Base-by-base conservation (phyloP, 139 green algal genomes). In the Chlamydomonas asymmetrica region DNA sequence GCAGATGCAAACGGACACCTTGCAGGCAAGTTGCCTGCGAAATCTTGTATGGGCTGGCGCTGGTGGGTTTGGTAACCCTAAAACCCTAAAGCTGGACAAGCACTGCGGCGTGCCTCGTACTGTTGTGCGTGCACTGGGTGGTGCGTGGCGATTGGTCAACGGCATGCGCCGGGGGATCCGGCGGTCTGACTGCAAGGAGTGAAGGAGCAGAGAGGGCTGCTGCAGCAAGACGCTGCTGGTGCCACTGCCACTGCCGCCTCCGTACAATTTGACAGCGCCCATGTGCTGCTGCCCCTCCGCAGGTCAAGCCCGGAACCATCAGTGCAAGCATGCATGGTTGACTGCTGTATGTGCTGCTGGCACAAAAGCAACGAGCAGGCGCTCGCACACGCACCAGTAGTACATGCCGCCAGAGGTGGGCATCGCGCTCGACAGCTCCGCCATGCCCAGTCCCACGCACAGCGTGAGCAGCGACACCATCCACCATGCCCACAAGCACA, bases 401-500 rank as follows among this genome's bases (percentile, higher is more conserved):
- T 80, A 80, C 81, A 75, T 80, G 56, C 81, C 75, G 23, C 75
- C 75, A 4, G 59, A 65, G 23, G 80, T 85, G 5, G 80, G 80
- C 54, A 79, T 79, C 8, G 80, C 80, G 9, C 41, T 69, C 2
- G 72, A 52, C 6, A 85, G 74, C 68, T 85, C 80, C 34, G 79
- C 56, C 73, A 84, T 84, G 22, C 79, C 79, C 35, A 84, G 61
- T 5, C 65, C 79, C 4, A 84, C 66, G 43, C 79, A 84, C 40
- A 84, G 63, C n/a, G 9, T 68, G 0, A 69, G 4, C 0, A 50
- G 1, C 10, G 63, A 68, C 1, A 78, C 72, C 61, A 74, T 39
- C 43, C n/a, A 78, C 79, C 79, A 84, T 34, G 73, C 79, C 79
- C 79, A 84, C 6, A 84, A 27, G n/a, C 79, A 84, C 4, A 80